These are phyloP conservation scores for Ceratocystis ficicola DNA, from an alignment of 2,329 filamentous ascomycete genomes.

Conservation along the genomic window DNA sequence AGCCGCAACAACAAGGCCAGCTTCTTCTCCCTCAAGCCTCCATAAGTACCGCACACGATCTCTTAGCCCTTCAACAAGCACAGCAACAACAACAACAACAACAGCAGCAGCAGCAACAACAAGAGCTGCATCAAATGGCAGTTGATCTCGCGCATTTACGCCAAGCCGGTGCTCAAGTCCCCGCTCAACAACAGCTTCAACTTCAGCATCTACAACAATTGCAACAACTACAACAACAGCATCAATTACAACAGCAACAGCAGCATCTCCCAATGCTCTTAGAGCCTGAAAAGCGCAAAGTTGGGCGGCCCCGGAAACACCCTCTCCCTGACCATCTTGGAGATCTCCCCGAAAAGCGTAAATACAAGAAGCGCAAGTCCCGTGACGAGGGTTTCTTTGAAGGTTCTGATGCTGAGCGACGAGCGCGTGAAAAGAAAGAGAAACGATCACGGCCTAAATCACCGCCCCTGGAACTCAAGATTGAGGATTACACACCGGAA, in stretches of 20 bases:
- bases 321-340: slow-evolving; percentile 45
- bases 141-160: slow-evolving; percentile 15
- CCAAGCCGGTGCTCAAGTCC: slow-evolving; percentile 16
- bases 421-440: slow-evolving; percentile 46
- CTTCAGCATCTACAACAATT: slow-evolving; percentile 3
- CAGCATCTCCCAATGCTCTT: slow-evolving; percentile 8
- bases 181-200: slow-evolving; percentile 8
- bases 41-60: slow-evolving; percentile 6
- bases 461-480: slow-evolving; percentile 44
- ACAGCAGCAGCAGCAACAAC: slow-evolving; percentile 1
- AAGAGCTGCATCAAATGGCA: slow-evolving; percentile 16
- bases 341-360: slow-evolving; percentile 49
- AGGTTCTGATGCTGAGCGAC: slow-evolving; percentile 44
- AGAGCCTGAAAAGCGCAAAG: slow-evolving; percentile 46
- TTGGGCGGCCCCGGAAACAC: slow-evolving; percentile 53
- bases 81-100: slow-evolving; percentile 13
- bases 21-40: slow-evolving; percentile 9
- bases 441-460: slow-evolving; percentile 45
- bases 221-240: slow-evolving; percentile 12
- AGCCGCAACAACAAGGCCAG: slow-evolving; percentile 16
- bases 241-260: slow-evolving; percentile 12
- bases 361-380: slow-evolving; percentile 51
- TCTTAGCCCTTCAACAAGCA: slow-evolving; percentile 16
- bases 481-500: slow-evolving; percentile 45
- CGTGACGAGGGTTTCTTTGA: slow-evolving; percentile 39